phyloP scores from a whole-genome alignment of 306 rosid genomes.

The Acacia melanoxylon region DNA sequence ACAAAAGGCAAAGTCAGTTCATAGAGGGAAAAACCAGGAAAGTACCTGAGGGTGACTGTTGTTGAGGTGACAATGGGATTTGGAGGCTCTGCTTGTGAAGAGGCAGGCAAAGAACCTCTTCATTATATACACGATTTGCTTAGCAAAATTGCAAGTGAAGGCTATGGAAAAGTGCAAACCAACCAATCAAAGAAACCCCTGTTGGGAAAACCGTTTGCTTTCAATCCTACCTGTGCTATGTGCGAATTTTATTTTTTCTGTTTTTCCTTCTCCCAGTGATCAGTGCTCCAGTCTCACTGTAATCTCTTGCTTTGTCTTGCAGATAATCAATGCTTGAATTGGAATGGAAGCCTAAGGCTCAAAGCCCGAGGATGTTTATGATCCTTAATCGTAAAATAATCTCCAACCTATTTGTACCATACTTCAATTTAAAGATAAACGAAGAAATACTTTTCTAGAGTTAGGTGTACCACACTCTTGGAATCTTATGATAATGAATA shows the following conservation, averaged over 20 bases:
- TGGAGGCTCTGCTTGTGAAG: constrained; percentile 42
- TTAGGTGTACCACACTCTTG: constrained; percentile 36
- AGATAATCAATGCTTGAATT: constrained; percentile 81
- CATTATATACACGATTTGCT: constrained; percentile 43
- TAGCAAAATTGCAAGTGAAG: constrained; percentile 58
- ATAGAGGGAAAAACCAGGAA: background rate
- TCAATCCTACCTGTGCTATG: constrained; percentile 29
- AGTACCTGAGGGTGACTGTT: constrained; percentile 48
- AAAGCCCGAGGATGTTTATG: constrained; percentile 24
- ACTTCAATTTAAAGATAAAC: constrained; percentile 45
- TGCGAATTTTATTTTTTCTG: constrained; percentile 23
- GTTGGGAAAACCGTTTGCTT: constrained; percentile 25
- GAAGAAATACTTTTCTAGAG: constrained; percentile 15
- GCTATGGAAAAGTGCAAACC: constrained; percentile 49
- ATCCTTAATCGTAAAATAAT: constrained; percentile 33
- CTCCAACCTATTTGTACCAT: constrained; percentile 15
- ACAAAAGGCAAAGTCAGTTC: background rate
- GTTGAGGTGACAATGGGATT: constrained; percentile 29
- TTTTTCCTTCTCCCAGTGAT: background rate
- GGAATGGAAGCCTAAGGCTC: constrained; percentile 63
- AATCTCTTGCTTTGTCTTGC: constrained; percentile 63
- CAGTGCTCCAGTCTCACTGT: constrained; percentile 17
- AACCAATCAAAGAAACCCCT: constrained; percentile 35
- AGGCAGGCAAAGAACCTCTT: constrained; percentile 47
- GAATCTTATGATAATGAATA: background rate